A percentile compares a stretch with the other conserved stretches of the same genome.
phyloP scores from a whole-genome alignment of 1,284 basidiomycete species.

The Ustilago trichophora region DNA sequence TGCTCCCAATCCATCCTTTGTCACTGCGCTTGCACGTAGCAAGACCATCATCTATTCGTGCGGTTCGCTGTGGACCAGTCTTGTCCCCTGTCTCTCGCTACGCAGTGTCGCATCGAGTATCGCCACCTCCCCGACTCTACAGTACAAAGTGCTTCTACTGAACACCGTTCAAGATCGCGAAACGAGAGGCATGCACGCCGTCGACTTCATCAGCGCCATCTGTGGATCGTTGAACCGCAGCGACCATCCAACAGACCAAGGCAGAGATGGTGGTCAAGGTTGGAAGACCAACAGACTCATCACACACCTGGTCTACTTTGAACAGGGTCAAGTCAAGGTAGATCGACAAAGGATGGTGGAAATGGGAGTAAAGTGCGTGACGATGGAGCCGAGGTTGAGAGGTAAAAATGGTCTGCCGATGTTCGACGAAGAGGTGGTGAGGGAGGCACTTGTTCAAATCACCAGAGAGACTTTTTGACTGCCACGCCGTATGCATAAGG shows the following conservation, averaged over 20 bases:
- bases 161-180: slow-evolving; percentile 91
- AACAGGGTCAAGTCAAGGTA: slow-evolving; percentile 20
- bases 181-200: slow-evolving; percentile 82
- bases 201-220: slow-evolving; percentile 84
- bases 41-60: slow-evolving; percentile 85
- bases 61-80: slow-evolving; percentile 87
- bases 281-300: slow-evolving; percentile 69
- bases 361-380: slow-evolving; percentile 19
- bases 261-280: not conserved
- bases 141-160: slow-evolving; percentile 84
- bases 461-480: not conserved
- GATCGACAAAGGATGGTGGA: slow-evolving; percentile 3
- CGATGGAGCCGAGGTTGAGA: slow-evolving; percentile 2
- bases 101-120: slow-evolving; percentile 83
- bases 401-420: slow-evolving; percentile 24
- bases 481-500: too few species aligned
- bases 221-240: slow-evolving; percentile 74
- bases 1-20: slow-evolving; percentile 81
- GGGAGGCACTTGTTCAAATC: slow-evolving; percentile 11
- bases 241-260: slow-evolving; percentile 19
- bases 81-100: slow-evolving; percentile 88
- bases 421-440: slow-evolving; percentile 34
- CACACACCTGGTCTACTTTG: slow-evolving; percentile 74
- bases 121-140: slow-evolving; percentile 76
- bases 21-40: slow-evolving; percentile 74